These are phyloP conservation scores for Oryza coarctata DNA, from an alignment of 176 grass and related monocot species.

Conservation along the genomic window DNA sequence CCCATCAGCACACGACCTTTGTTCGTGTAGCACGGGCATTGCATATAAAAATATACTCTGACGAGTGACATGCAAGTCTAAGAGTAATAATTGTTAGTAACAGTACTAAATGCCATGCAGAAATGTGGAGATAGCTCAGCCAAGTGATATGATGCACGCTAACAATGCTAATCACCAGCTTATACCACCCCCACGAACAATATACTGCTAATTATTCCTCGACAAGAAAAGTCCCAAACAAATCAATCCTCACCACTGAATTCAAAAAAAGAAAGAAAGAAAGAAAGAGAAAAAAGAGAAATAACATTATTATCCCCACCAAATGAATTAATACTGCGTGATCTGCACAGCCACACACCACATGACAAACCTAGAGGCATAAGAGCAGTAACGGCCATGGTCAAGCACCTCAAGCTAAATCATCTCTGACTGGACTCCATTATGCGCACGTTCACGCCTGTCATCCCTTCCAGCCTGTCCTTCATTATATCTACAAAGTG, in stretches of 20 bases:
- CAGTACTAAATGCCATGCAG: not conserved
- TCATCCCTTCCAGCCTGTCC: constrained; percentile 93
- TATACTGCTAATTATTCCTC: constrained; percentile 65
- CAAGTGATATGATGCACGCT: not conserved
- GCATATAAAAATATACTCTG: not conserved
- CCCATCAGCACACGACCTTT: not conserved
- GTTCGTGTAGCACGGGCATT: not conserved
- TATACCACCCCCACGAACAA: constrained; percentile 57
- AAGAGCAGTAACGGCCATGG: constrained; percentile 49
- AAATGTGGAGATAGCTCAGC: not conserved
- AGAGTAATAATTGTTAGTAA: not conserved
- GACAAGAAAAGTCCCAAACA: constrained; percentile 55
- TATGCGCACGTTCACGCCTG: constrained; percentile 66
- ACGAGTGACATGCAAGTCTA: not conserved
- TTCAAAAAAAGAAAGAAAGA: constrained; percentile 22
- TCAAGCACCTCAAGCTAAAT: constrained; percentile 28
- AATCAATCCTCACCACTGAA: constrained; percentile 55
- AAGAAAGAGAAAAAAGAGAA: not conserved
- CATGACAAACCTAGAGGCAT: constrained; percentile 58
- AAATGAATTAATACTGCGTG: constrained; percentile 57
- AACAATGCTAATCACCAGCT: not conserved
- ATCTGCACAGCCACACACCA: constrained; percentile 61
- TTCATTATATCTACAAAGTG: constrained; percentile 99
- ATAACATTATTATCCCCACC: constrained; percentile 56
- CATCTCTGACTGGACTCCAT: constrained; percentile 84